Conservation (phyloP, 768 basidiomycete genomes). For the Macrolepiota dolichaula region DNA sequence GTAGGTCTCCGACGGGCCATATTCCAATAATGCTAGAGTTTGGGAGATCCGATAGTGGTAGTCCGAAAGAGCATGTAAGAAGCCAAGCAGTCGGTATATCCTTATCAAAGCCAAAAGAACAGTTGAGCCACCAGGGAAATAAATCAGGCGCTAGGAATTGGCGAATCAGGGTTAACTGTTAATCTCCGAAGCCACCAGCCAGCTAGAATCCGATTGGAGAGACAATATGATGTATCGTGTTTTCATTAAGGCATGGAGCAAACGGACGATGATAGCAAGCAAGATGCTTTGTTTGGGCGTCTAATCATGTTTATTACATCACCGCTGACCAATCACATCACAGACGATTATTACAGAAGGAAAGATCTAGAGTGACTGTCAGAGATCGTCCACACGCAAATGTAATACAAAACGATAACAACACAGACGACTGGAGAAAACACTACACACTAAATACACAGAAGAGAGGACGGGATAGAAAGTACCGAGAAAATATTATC, state of each 20-base stretch:
- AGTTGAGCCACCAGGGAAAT: no score
- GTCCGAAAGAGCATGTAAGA: no score
- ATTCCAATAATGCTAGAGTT: background rate
- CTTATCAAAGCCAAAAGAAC: no score
- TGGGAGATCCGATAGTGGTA: no score
- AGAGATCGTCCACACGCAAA: background rate
- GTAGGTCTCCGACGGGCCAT: constrained; percentile 42
- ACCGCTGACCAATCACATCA: background rate
- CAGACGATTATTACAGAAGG: background rate
- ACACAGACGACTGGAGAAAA: background rate
- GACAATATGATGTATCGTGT: background rate
- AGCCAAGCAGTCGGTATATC: no score
- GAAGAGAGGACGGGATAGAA: background rate
- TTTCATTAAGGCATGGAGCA: background rate
- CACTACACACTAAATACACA: background rate
- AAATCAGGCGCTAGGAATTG: no score
- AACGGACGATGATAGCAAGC: background rate
- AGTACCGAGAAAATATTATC: background rate
- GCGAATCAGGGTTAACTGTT: no score
- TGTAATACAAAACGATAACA: background rate
- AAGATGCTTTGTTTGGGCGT: background rate
- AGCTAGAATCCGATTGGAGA: background rate
- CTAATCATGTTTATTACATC: background rate
- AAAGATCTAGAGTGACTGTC: background rate
- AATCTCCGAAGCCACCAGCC: no score